Evolutionary conservation across 1,284 basidiomycete species (phyloP), one percentile per base, ranked within the genome.

Genomic region (Fomitopsis betulina): DNA sequence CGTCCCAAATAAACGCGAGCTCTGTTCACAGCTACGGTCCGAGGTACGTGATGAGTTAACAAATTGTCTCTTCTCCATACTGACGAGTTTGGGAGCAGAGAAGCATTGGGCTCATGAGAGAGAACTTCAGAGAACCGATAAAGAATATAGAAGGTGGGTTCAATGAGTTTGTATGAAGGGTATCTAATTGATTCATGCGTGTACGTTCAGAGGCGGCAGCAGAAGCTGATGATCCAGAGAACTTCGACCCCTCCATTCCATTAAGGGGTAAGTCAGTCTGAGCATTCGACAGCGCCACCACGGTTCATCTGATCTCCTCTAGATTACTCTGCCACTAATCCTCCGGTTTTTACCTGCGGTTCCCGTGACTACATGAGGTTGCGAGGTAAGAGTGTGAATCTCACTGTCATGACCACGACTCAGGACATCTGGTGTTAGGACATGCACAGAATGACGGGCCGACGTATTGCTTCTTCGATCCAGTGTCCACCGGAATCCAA

Each of bases 371-470:
- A 74, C 81, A 73, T 75, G 39, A 74, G 76, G 47, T 62, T 73
- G 5, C 45, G n/a, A 17, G 23, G 45, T 21, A 65, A 74, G 21
- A 77, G 82, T 47, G 81, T 80, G 8, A 76, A 68, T 6, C 67
- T 42, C 27, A 9, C 45, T 17, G 12, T 50, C 17, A 30, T 30
- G 27, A 30, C 8, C 25, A 43, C 25, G 19, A 37, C 12, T 45
- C 52, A 17, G 21, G 17, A 13, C 25, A 15, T 19, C 8, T 27
- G 3, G 8, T 53, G 13, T 2, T 54, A 78, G 78, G 74, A 25
- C 79, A 83, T 69, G 77, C 81, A 25, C 77, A 78, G 62, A 81
- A 82, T n/a, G 82, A 84, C 58, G 82, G 82, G 5, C 75, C 76
- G 35, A 75, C 82, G 1, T 67, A 75, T 3, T 83, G 81, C 62